Percentiles rank a stretch among this genome's conserved stretches.
These are phyloP conservation scores for Puccinellia tenuiflora DNA, from an alignment of 176 grass and related monocot genomes.

Conservation along the genomic window DNA sequence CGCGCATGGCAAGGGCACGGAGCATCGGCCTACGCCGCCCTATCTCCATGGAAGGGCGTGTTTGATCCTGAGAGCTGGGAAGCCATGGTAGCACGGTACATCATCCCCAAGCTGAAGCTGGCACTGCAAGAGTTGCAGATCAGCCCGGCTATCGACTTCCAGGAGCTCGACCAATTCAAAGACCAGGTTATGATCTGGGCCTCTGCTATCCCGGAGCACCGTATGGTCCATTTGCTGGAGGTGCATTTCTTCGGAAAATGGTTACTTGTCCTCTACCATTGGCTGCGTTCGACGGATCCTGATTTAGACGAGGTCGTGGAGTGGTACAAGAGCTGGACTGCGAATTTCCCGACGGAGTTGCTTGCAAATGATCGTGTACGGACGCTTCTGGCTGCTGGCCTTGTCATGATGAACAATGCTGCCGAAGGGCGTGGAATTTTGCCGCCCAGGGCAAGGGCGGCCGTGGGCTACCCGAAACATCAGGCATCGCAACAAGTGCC, in stretches of 20 bases:
- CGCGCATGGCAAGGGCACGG: slow-evolving; percentile 57
- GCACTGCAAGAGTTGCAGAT: slow-evolving; percentile 65
- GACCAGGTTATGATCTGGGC: slow-evolving; percentile 72
- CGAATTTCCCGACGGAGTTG: slow-evolving; percentile 53
- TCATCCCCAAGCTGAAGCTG: slow-evolving; percentile 60
- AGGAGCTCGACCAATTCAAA: slow-evolving; percentile 66
- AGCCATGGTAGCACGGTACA: slow-evolving; percentile 53
- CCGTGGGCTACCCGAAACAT: slow-evolving; percentile 48
- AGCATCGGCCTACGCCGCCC: slow-evolving; percentile 48
- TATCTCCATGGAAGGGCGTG: slow-evolving; percentile 76
- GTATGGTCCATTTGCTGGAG: slow-evolving; percentile 75
- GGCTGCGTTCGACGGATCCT: slow-evolving; percentile 63
- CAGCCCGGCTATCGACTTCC: slow-evolving; percentile 41
- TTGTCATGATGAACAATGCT: slow-evolving; percentile 86
- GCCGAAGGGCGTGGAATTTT: slow-evolving; percentile 60
- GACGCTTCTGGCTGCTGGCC: slow-evolving; percentile 48
- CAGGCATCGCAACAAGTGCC: slow-evolving; percentile 26
- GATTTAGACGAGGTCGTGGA: slow-evolving; percentile 68
- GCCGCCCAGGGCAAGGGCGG: slow-evolving; percentile 51
- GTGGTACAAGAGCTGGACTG: slow-evolving; percentile 79
- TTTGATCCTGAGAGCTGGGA: slow-evolving; percentile 75
- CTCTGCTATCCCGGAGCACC: slow-evolving; percentile 52
- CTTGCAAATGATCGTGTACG: slow-evolving; percentile 60
- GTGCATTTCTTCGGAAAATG: slow-evolving; percentile 74
- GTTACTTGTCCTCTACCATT: slow-evolving; percentile 52